Evolutionary conservation across 192 early-diverging fungal species (phyloP), one percentile per base, ranked within the genome.

Genomic region (Gamsiella multidivaricata): DNA sequence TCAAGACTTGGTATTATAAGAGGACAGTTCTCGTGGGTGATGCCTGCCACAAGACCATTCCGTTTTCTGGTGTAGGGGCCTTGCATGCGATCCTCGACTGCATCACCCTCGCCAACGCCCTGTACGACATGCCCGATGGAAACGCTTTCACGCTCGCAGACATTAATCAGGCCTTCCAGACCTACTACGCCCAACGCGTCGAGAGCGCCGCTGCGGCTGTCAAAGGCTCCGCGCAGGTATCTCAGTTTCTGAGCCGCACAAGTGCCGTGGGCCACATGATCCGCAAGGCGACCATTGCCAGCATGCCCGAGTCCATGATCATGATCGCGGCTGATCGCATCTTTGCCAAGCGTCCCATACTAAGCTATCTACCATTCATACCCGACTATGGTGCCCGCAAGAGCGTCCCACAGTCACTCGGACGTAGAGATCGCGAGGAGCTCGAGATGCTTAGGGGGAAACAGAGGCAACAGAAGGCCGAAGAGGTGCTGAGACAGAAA

Each of bases 121-220:
- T 69, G 12, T 69, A 69, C 36, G 66, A 69, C 41, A 69, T 69
- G 66, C 66, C 66, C 8, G 70, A 69, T 33, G 66, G 55, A 0
- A 10, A 52, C 20, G 25, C 22, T 4, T 72, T 72, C 54, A 64
- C 70, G 0, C 3, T n/a, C 9, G 54, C 37, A 2, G 61, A 72
- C 43, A 64, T 72, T 20, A 58, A 60, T 9, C 23, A 22, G 18
- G 70, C 70, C 36, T 72, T 72, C 25, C 70, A 64, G 18, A 23
- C 26, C 14, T 72, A 72, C 37, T 62, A 63, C 22, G 60, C 70
- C 4, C 52, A 47, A 17, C 70, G 70, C 10, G 11, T n/a, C 61
- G 53, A 64, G 10, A 25, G 36, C 18, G 70, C 70, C 12, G 45
- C 34, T 0, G 60, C 70, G 3, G 70, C 70, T n/a, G 70, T 72